These are phyloP conservation scores for Reutealis trisperma DNA, from an alignment of 345 rosid genomes.

Conservation along the genomic window DNA sequence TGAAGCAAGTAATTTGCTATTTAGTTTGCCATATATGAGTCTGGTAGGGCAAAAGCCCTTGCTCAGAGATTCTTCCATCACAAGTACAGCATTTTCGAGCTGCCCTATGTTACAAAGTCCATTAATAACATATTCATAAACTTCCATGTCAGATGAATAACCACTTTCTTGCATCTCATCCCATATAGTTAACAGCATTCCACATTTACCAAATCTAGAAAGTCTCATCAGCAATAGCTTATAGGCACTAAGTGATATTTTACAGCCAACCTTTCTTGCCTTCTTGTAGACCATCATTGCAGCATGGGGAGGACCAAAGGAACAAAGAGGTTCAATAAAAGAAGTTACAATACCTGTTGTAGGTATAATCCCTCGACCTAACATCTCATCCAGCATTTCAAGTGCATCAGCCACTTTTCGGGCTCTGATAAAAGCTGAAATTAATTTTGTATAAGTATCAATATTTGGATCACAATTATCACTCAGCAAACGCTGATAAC, in stretches of 20 bases:
- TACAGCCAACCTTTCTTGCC: conserved; percentile 71
- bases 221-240: conserved; percentile 78
- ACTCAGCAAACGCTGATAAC: conserved; percentile 52
- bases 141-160: conserved; percentile 62
- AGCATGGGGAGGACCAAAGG: conserved; percentile 90
- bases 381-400: conserved; percentile 83
- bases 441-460: conserved; percentile 62
- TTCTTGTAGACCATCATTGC: conserved; percentile 75
- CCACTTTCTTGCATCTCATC: conserved; percentile 86
- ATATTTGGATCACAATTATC: conserved; percentile 54
- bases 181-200: conserved; percentile 80
- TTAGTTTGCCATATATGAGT: conserved; percentile 70
- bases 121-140: conserved; percentile 70
- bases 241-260: conserved; percentile 62
- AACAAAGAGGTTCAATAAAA: conserved; percentile 64
- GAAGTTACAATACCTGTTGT: conserved; percentile 63
- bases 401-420: conserved; percentile 86
- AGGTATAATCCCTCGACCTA: conserved; percentile 56
- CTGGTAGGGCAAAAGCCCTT: conserved; percentile 87
- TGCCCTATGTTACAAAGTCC: conserved; percentile 92
- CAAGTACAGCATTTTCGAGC: conserved; percentile 82
- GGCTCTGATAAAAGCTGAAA: conserved; percentile 61
- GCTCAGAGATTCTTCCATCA: conserved; percentile 78
- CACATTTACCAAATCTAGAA: conserved; percentile 89
- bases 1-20: conserved; percentile 68